Percentiles rank a stretch among this genome's conserved stretches.
These are phyloP conservation scores for Lipomyces mesembrius DNA, from an alignment of 805 yeast genomes.

Conservation along the genomic window DNA sequence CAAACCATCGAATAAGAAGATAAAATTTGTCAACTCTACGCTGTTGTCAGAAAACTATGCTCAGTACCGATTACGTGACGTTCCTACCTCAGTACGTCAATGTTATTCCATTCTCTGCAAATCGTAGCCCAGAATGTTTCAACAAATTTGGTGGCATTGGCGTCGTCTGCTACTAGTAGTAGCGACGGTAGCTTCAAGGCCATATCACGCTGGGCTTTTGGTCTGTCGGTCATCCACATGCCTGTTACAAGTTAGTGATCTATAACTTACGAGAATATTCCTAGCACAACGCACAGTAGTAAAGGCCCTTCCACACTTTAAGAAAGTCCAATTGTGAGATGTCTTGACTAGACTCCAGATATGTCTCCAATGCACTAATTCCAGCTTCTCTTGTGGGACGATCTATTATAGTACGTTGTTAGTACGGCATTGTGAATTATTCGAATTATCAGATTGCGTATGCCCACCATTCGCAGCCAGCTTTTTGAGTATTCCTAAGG, in stretches of 20 bases:
- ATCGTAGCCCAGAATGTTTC: constrained; percentile 82
- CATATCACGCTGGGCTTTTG: constrained; percentile 85
- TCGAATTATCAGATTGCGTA: neutral
- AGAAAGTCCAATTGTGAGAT: constrained; percentile 57
- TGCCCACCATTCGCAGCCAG: constrained; percentile 73
- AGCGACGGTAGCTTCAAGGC: constrained; percentile 72
- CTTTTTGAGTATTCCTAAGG: constrained; percentile 62
- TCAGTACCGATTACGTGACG: neutral
- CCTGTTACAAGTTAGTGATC: constrained; percentile 46
- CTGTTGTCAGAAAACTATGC: neutral
- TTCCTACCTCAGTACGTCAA: constrained; percentile 44
- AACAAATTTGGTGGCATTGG: constrained; percentile 57
- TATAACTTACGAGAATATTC: neutral
- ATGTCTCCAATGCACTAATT: constrained; percentile 11
- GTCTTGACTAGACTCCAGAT: constrained; percentile 15
- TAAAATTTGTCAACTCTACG: constrained; percentile 83
- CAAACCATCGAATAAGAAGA: constrained; percentile 75
- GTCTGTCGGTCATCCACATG: constrained; percentile 97
- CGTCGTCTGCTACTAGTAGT: constrained; percentile 45
- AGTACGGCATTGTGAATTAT: neutral
- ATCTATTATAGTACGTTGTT: constrained; percentile 15
- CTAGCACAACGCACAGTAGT: constrained; percentile 50
- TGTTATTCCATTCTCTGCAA: constrained; percentile 76
- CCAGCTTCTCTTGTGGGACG: constrained; percentile 36
- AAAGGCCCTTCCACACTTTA: constrained; percentile 95